Conservation (phyloP, 176 grass and related monocot species). For the Pharus latifolius region DNA sequence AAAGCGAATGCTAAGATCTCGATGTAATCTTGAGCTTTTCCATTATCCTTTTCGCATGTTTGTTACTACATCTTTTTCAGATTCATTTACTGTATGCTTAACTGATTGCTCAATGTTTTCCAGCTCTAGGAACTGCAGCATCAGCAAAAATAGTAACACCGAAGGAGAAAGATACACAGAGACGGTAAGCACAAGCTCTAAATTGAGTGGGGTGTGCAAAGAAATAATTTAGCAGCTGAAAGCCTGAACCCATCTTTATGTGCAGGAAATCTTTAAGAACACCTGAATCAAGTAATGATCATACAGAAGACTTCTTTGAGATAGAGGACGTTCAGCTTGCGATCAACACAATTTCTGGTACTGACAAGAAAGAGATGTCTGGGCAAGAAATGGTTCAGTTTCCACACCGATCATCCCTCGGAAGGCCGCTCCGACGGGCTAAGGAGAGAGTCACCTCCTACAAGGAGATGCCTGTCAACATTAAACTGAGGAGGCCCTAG, state of each 20-base stretch:
- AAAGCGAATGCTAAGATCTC: constrained; percentile 35
- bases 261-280: constrained; percentile 53
- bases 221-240: neutral
- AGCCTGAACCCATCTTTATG: neutral
- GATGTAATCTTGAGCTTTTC: constrained; percentile 19
- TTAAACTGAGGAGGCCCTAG: constrained; percentile 47
- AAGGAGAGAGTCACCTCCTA: constrained; percentile 34
- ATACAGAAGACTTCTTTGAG: constrained; percentile 38
- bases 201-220: neutral
- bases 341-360: neutral
- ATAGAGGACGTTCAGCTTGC: constrained; percentile 37
- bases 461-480: constrained; percentile 49
- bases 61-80: neutral
- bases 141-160: neutral
- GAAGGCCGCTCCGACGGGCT: constrained; percentile 49
- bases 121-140: constrained; percentile 37
- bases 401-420: constrained; percentile 39
- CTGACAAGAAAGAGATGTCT: neutral
- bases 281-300: neutral
- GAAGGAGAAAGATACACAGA: constrained; percentile 28
- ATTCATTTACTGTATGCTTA: neutral
- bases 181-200: constrained; percentile 14
- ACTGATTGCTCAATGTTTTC: neutral
- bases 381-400: neutral
- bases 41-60: neutral